These are phyloP conservation scores for Cyclospora cayetanensis DNA, from an alignment of 169 alveolate genomes.

Conservation along the genomic window DNA sequence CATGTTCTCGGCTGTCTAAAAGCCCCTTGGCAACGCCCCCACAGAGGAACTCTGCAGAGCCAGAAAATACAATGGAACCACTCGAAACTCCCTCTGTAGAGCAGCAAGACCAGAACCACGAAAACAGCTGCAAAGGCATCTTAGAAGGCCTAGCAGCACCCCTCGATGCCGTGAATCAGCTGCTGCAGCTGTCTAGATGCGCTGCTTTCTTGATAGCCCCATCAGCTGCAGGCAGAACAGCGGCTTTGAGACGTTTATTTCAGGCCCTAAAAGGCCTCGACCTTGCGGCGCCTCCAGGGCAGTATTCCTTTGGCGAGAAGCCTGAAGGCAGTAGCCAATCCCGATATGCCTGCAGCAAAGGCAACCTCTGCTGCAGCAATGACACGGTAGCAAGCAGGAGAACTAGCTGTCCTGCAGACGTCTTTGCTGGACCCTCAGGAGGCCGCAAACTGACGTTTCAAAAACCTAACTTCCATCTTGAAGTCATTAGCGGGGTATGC, in stretches of 20 bases:
- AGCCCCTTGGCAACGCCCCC: too few species aligned
- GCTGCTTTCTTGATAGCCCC: background rate
- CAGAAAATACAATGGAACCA: background rate
- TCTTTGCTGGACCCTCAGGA: background rate
- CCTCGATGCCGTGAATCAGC: background rate
- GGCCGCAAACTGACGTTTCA: background rate
- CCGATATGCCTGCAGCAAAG: background rate
- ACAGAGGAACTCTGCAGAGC: too few species aligned
- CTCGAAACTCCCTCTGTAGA: background rate
- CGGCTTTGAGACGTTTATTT: background rate
- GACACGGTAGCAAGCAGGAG: background rate
- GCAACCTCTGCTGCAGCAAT: background rate
- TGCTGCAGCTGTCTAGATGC: background rate
- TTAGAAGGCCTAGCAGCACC: background rate
- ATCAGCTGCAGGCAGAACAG: constrained; percentile 1
- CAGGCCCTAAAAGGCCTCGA: background rate
- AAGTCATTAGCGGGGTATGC: background rate
- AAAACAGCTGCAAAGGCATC: constrained; percentile 3
- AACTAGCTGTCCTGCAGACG: background rate
- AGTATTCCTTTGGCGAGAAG: background rate
- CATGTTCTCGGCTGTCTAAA: too few species aligned
- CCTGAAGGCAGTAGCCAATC: background rate
- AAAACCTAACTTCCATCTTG: background rate
- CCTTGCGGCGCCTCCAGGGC: background rate
- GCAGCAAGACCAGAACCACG: background rate